Base-by-base conservation (phyloP, 2,329 filamentous ascomycete genomes). In the Fusarium guadeloupense region DNA sequence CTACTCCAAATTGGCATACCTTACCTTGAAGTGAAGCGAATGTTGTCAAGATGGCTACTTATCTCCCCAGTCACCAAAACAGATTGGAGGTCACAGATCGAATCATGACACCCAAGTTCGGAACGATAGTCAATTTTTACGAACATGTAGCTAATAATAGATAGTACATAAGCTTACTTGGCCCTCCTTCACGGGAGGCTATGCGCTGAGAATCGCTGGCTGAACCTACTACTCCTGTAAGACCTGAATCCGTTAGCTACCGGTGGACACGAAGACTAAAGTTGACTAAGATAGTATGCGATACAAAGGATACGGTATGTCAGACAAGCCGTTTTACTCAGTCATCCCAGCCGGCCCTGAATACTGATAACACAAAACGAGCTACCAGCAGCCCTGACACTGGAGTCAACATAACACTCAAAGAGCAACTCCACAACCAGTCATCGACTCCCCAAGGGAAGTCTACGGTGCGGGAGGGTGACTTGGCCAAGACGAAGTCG, bases 291-390 rank as follows among this genome's bases (percentile, higher is more conserved):
- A 37, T 9, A 26, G 16, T 41, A 31, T 20, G 37, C 16, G 37
- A 42, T 38, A 10, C 28, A 43, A 51, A 49, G 45, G 48, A 59
- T n/a, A n/a, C n/a, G n/a, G 49, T 33, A 21, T 44, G 42, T 75
- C 74, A 89, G 87, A 85, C 78, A 85, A 88, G 85, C 87, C 85
- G 76, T 69, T 85, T 84, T 88, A 89, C 82, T 89, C 87, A 89
- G 82, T 82, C 85, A 82, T 79, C 77, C 74, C 78, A 74, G 75
- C 86, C 86, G 85, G 85, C 83, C 79, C 73, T 70, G 74, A 68
- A 72, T 71, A 64, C 67, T 55, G 50, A 55, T 59, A 62, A 66
- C 71, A 72, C 80, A 83, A 85, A 83, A 91, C 88, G 87, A 78
- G 76, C 78, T 77, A 71, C 67, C 69, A 70, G 74, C 71, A 75